These are phyloP conservation scores for Boletus rubroflammeus DNA, from an alignment of 768 basidiomycete species.

Conservation along the genomic window DNA sequence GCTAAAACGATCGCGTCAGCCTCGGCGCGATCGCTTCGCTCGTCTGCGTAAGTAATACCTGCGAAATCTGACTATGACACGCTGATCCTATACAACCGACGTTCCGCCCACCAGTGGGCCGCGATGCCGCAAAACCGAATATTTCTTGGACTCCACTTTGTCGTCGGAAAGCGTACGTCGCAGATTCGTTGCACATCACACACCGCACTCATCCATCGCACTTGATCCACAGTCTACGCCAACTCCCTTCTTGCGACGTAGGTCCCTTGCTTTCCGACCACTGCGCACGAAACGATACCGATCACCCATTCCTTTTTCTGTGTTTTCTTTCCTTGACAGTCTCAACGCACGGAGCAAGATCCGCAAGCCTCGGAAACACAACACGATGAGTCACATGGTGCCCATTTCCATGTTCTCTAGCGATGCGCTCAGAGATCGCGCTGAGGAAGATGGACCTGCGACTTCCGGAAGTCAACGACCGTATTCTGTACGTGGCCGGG, in stretches of 20 bases:
- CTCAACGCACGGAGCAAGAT: slow-evolving; percentile 21
- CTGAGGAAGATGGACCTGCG: neutral
- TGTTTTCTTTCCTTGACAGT: slow-evolving; percentile 6
- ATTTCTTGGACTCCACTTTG: slow-evolving; percentile 24
- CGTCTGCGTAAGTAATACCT: slow-evolving; percentile 14
- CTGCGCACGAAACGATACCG: neutral
- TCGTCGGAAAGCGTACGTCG: slow-evolving; percentile 21
- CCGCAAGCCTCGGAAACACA: neutral
- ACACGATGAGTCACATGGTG: neutral
- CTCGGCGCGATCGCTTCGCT: slow-evolving; percentile 14
- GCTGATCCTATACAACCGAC: neutral
- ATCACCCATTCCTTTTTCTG: neutral
- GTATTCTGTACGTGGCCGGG: slow-evolving; percentile 2
- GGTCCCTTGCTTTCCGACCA: neutral
- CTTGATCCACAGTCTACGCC: slow-evolving; percentile 16
- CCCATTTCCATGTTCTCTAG: slow-evolving; percentile 3
- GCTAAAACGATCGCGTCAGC: slow-evolving; percentile 4
- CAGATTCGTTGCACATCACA: neutral
- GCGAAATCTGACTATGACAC: neutral
- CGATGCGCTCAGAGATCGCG: neutral
- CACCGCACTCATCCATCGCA: neutral
- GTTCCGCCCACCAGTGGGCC: slow-evolving; percentile 9
- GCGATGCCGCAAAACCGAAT: slow-evolving; percentile 24
- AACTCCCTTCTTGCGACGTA: slow-evolving; percentile 28
- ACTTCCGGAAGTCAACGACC: neutral